These are phyloP conservation scores for Pythium guiyangense DNA, from an alignment of 352 stramenopile species.

Conservation along the genomic window DNA sequence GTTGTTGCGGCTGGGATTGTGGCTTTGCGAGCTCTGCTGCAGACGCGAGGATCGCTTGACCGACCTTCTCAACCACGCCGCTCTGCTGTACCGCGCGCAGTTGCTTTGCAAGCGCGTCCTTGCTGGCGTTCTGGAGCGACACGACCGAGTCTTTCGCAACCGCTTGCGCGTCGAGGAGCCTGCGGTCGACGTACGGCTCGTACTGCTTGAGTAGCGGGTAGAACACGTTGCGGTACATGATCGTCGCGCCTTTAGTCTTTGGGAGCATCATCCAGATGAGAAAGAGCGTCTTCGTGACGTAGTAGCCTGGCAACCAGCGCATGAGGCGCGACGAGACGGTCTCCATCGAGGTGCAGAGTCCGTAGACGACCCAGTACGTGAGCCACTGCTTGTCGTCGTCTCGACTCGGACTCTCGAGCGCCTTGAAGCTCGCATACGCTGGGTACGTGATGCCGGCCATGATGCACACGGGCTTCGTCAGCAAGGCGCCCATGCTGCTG, in stretches of 20 bases:
- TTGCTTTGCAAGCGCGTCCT: slow-evolving; percentile 42
- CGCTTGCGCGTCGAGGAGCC: slow-evolving; percentile 45
- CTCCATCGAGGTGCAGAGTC: slow-evolving; percentile 92
- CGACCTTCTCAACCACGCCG: slow-evolving; percentile 44
- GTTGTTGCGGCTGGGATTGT: not conserved
- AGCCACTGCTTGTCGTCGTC: slow-evolving; percentile 83
- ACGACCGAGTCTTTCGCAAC: slow-evolving; percentile 39
- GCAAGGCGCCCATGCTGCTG: slow-evolving; percentile 36
- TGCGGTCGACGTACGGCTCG: slow-evolving; percentile 61
- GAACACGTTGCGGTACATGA: slow-evolving; percentile 59
- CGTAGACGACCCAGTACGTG: slow-evolving; percentile 97
- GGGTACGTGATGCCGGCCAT: slow-evolving; percentile 56
- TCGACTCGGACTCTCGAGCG: slow-evolving; percentile 43
- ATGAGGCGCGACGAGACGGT: slow-evolving; percentile 44
- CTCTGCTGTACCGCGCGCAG: slow-evolving; percentile 44
- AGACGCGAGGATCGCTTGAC: slow-evolving; percentile 28
- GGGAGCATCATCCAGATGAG: slow-evolving; percentile 95
- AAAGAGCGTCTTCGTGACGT: slow-evolving; percentile 93
- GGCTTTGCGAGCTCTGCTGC: slow-evolving; percentile 7
- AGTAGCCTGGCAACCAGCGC: slow-evolving; percentile 92
- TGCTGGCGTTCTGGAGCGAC: slow-evolving; percentile 43
- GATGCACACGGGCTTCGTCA: slow-evolving; percentile 53
- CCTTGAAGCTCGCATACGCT: slow-evolving; percentile 74
- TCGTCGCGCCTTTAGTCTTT: slow-evolving; percentile 77
- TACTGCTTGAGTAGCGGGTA: slow-evolving; percentile 67